Conservation (phyloP, 345 rosid species). For the Dipteronia dyeriana region DNA sequence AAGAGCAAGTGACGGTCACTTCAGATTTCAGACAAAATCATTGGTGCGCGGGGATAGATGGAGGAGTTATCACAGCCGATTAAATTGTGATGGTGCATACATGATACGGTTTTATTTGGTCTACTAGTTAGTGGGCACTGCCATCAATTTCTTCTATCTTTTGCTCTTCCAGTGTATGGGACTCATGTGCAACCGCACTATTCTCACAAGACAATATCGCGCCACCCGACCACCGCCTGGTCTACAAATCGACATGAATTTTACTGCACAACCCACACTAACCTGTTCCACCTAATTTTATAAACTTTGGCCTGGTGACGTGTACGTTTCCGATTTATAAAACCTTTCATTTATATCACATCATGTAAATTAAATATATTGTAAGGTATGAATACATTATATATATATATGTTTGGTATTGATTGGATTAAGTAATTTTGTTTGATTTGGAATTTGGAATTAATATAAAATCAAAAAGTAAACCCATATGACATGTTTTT, state of each 20-base stretch:
- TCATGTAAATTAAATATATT: too few relatives aligned
- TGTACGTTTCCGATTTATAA: too few relatives aligned
- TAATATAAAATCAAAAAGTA: not conserved
- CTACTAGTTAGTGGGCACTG: not conserved
- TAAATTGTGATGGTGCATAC: constrained; percentile 12
- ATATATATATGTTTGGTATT: too few relatives aligned
- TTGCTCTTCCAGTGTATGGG: constrained; percentile 8
- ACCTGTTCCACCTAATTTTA: constrained; percentile 6
- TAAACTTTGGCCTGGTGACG: too few relatives aligned
- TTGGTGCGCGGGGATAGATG: constrained; percentile 13
- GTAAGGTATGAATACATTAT: too few relatives aligned
- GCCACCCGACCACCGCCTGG: constrained; percentile 28
- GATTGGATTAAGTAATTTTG: too few relatives aligned
- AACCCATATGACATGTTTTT: not conserved
- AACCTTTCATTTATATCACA: too few relatives aligned
- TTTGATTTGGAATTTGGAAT: too few relatives aligned
- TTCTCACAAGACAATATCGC: constrained; percentile 28
- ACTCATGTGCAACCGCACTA: constrained; percentile 30
- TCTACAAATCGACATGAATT: constrained; percentile 9
- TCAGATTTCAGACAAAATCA: not conserved
- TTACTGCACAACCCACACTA: constrained; percentile 23
- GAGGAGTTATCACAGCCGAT: constrained; percentile 30
- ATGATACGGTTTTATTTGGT: constrained; percentile 8
- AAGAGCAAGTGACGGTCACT: not conserved
- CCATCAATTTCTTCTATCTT: not conserved